These are phyloP conservation scores for Aspergillus fructus DNA, from an alignment of 2,329 filamentous ascomycete species.

Conservation along the genomic window DNA sequence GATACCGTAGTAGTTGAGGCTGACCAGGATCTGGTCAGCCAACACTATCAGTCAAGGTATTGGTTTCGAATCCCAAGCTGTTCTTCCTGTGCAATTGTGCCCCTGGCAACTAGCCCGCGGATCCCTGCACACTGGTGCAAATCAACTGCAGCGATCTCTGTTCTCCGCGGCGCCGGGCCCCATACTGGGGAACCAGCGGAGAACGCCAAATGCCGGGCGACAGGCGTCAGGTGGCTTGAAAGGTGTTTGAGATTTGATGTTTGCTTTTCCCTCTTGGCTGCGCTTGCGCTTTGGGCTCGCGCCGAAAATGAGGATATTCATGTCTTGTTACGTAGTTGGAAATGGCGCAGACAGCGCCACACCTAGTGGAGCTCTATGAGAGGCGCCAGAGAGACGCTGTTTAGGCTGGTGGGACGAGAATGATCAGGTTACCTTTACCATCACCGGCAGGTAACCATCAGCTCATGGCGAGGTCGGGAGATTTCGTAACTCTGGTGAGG, in stretches of 20 bases:
- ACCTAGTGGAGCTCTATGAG: not conserved
- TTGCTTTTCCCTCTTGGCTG: conserved; percentile 9
- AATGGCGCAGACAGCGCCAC: conserved; percentile 2
- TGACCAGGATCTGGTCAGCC: not conserved
- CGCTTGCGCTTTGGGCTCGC: not conserved
- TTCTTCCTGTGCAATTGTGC: not conserved
- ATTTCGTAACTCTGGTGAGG: not conserved
- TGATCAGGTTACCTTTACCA: conserved; percentile 1
- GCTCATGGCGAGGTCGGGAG: not conserved
- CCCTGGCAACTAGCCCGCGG: not conserved
- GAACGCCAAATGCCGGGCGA: conserved; percentile 7
- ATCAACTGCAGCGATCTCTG: not conserved
- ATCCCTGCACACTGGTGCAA: not conserved
- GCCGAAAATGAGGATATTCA: conserved; percentile 1
- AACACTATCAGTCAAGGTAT: conserved; percentile 3
- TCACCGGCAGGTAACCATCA: not conserved
- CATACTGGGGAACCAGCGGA: conserved; percentile 14
- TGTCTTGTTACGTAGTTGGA: not conserved
- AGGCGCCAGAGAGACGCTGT: not conserved
- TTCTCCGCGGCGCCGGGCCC: conserved; percentile 13
- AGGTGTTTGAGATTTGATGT: conserved; percentile 11
- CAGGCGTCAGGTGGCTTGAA: conserved; percentile 13
- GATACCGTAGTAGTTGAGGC: not conserved
- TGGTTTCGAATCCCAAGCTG: conserved; percentile 2
- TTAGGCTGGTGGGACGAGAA: conserved; percentile 1